Conservation (phyloP, 1,139 yeast genomes). For the Blastobotrys apis region DNA sequence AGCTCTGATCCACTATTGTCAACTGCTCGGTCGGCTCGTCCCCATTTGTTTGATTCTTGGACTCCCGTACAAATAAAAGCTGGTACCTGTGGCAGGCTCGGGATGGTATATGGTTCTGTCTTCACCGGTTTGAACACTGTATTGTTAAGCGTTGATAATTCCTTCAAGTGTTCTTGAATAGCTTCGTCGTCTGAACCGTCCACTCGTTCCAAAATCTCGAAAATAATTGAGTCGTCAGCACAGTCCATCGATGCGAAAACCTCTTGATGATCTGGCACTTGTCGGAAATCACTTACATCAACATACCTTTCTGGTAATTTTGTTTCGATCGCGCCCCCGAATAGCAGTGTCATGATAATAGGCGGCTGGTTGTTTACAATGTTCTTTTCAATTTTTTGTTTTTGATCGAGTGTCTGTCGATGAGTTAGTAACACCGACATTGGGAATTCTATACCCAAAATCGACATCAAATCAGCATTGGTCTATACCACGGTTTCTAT, state of each 20-base stretch:
- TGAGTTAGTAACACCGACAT: too few species aligned
- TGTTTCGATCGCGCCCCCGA: constrained; percentile 75
- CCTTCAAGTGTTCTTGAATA: constrained; percentile 41
- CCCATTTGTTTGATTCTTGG: constrained; percentile 46
- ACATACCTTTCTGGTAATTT: constrained; percentile 51
- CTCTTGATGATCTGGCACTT: constrained; percentile 87
- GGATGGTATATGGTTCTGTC: neutral
- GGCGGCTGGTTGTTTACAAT: too few species aligned
- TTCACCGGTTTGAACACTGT: neutral
- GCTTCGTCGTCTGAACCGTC: constrained; percentile 40
- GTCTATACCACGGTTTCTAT: too few species aligned
- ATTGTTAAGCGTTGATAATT: constrained; percentile 38
- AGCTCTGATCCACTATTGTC: constrained; percentile 8
- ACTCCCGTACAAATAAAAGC: constrained; percentile 3
- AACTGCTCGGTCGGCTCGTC: constrained; percentile 35
- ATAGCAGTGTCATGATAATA: too few species aligned
- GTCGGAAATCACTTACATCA: constrained; percentile 71
- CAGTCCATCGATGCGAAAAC: constrained; percentile 49
- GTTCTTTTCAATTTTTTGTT: too few species aligned
- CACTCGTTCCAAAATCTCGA: constrained; percentile 66
- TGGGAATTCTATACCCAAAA: too few species aligned
- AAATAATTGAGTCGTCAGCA: constrained; percentile 56
- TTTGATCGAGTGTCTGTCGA: too few species aligned
- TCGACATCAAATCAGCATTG: too few species aligned
- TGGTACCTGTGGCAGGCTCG: constrained; percentile 2